Evolutionary conservation across 495 filamentous ascomycete species (phyloP).

Genomic region (Trichoderma gamsii): DNA sequence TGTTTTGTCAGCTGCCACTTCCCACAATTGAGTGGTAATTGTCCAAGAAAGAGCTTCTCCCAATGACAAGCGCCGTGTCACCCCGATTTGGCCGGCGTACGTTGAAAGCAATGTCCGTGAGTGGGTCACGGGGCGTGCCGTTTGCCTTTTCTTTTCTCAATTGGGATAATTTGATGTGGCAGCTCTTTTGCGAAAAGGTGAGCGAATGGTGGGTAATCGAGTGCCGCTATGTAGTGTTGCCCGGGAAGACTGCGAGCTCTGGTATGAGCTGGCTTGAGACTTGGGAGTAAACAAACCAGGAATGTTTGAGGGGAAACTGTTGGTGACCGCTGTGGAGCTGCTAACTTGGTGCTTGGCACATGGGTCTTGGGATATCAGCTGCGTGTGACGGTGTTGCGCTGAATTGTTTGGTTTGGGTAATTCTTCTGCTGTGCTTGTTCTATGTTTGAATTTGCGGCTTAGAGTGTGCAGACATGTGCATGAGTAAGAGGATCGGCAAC

Average conservation of each 20-base stretch:
- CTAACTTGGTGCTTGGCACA: background rate
- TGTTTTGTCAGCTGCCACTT: background rate
- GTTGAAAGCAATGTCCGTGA: background rate
- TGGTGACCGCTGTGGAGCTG: background rate
- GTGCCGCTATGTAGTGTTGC: background rate
- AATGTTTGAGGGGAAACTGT: background rate
- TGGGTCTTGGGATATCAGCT: background rate
- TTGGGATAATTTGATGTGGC: background rate
- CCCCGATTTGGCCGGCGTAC: background rate
- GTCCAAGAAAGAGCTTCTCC: background rate
- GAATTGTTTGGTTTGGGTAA: background rate
- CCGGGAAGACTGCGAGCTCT: background rate
- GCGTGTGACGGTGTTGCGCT: background rate
- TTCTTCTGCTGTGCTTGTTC: background rate
- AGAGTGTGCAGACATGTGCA: background rate
- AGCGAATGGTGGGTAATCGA: background rate
- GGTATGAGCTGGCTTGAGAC: background rate
- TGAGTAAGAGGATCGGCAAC: background rate
- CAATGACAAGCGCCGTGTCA: background rate
- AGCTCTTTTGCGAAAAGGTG: background rate
- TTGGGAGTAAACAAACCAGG: background rate
- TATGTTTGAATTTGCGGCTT: background rate
- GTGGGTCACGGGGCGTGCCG: slow-evolving; percentile 7
- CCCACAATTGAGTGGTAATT: background rate
- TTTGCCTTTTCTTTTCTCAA: background rate